phyloP scores from a whole-genome alignment of 169 alveolate species.

The Plasmodium gaboni region DNA sequence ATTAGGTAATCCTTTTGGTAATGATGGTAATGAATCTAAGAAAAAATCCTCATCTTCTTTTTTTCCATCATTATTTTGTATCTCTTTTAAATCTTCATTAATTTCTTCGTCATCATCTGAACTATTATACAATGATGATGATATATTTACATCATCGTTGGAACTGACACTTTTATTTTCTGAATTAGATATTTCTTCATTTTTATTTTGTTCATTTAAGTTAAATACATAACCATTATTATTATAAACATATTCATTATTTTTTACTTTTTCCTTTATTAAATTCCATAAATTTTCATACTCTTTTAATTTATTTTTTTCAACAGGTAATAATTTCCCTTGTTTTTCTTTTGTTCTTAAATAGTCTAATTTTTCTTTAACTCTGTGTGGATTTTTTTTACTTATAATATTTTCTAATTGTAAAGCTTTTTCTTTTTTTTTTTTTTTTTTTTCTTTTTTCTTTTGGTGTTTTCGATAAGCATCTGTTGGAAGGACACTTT shows the following conservation, averaged over 20 bases:
- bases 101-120: neutral
- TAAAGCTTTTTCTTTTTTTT: constrained; percentile 45
- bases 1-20: constrained; percentile 59
- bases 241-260: constrained; percentile 36
- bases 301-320: constrained; percentile 56
- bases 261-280: constrained; percentile 70
- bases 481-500: constrained; percentile 56
- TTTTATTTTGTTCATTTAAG: constrained; percentile 8
- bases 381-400: constrained; percentile 56
- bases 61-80: neutral
- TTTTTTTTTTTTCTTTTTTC: constrained; percentile 56
- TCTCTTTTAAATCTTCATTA: neutral
- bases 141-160: neutral
- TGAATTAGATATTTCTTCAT: neutral
- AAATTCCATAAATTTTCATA: constrained; percentile 72
- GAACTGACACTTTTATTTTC: neutral
- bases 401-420: constrained; percentile 64
- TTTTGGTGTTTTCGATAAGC: constrained; percentile 63
- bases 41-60: constrained; percentile 35
- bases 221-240: constrained; percentile 51
- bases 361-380: constrained; percentile 63
- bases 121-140: constrained; percentile 1
- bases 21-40: constrained; percentile 62
- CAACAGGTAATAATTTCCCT: constrained; percentile 61
- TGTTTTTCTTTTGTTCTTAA: constrained; percentile 55